These are phyloP conservation scores for Salicornia ramosissima DNA, from an alignment of 148 eudicot species.

Conservation along the genomic window DNA sequence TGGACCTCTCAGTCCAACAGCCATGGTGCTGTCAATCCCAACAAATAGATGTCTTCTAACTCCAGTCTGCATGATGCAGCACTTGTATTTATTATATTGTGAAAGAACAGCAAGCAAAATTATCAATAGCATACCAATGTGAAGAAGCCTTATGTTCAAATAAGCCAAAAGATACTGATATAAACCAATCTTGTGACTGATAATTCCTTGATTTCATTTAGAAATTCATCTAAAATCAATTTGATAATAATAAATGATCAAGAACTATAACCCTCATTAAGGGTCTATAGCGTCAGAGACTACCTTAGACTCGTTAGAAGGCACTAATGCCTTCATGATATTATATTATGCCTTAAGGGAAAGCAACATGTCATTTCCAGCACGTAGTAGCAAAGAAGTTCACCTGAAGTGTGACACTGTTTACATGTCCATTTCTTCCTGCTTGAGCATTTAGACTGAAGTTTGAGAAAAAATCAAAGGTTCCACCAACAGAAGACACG, in stretches of 20 bases:
- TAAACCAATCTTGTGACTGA: neutral
- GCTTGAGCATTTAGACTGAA: conserved; percentile 68
- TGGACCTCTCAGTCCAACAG: conserved; percentile 80
- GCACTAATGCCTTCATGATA: no score
- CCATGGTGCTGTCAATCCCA: conserved; percentile 83
- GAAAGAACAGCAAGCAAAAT: neutral
- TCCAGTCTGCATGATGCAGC: conserved; percentile 55
- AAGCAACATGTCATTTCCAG: neutral
- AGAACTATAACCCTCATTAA: no score
- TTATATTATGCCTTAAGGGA: neutral
- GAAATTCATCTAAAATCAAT: neutral
- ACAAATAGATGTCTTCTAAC: conserved; percentile 73
- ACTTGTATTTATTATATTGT: neutral
- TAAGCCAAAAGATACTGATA: neutral
- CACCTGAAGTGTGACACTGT: conserved; percentile 78
- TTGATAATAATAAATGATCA: neutral
- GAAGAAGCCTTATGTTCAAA: conserved; percentile 6
- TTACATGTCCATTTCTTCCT: conserved; percentile 63
- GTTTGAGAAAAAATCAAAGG: conserved; percentile 68
- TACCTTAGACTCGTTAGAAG: no score
- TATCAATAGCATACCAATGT: neutral
- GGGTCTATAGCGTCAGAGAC: no score
- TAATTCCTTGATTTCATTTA: neutral
- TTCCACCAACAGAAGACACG: conserved; percentile 56
- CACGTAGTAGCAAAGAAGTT: conserved; percentile 11